A percentile compares a stretch with the other conserved stretches of the same genome.
These are phyloP conservation scores for Dunaliella sp. DNA, from an alignment of 139 green algal species.

Conservation along the genomic window DNA sequence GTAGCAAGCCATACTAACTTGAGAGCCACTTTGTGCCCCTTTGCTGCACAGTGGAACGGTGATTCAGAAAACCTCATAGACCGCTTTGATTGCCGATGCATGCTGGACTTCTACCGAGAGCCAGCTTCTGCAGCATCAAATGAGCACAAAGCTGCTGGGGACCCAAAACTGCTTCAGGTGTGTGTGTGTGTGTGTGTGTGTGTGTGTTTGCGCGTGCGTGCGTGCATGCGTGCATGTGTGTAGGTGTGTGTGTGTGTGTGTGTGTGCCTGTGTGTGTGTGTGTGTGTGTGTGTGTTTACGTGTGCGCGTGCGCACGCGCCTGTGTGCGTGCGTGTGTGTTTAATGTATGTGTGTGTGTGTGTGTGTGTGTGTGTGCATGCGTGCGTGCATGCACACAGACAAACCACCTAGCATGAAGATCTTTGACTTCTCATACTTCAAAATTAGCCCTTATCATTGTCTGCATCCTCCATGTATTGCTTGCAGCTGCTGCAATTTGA, in stretches of 20 bases:
- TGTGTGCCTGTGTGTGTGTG: not conserved
- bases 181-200: not conserved
- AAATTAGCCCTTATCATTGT: too few species aligned
- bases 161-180: conserved; percentile 65
- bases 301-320: not conserved
- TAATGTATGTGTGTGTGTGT: too few species aligned
- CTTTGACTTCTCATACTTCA: too few species aligned
- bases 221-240: not conserved
- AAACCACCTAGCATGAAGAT: not conserved
- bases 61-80: conserved; percentile 67
- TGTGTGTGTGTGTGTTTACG: not conserved
- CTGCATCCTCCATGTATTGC: not conserved
- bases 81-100: conserved; percentile 64
- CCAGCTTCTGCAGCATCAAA: conserved; percentile 26
- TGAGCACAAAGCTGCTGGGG: conserved; percentile 21
- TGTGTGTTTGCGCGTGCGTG: not conserved
- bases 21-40: not conserved
- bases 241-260: not conserved
- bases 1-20: too few species aligned
- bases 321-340: not conserved
- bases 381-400: not conserved
- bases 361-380: not conserved
- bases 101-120: conserved; percentile 74
- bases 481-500: conserved; percentile 68
- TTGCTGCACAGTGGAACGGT: conserved; percentile 47